Conservation (phyloP, 2,329 filamentous ascomycete species). For the Neurospora crassa region DNA sequence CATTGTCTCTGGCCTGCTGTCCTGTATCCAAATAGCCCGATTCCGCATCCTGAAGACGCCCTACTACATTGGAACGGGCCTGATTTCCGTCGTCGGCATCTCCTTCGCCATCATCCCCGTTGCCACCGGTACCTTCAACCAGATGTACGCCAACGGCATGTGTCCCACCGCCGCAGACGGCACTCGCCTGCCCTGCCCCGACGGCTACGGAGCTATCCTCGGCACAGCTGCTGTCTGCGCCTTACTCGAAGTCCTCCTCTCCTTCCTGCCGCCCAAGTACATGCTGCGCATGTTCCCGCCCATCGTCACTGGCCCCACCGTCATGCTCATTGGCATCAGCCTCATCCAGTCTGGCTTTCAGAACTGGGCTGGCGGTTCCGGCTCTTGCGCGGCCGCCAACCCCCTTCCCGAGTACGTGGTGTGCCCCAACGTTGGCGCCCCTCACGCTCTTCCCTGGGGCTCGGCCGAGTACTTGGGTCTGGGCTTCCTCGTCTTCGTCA, state of each 20-base stretch:
- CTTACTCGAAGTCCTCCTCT: constrained; percentile 62
- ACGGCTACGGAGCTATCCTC: constrained; percentile 66
- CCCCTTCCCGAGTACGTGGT: constrained; percentile 45
- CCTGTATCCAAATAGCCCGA: constrained; percentile 65
- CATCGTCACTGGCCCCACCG: constrained; percentile 38
- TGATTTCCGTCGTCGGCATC: constrained; percentile 71
- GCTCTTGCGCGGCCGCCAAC: constrained; percentile 43
- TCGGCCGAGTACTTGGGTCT: constrained; percentile 69
- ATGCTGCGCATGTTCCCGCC: constrained; percentile 71
- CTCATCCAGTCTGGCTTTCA: constrained; percentile 64
- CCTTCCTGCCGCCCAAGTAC: constrained; percentile 60
- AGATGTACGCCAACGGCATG: constrained; percentile 71
- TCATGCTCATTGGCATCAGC: constrained; percentile 62
- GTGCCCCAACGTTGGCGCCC: constrained; percentile 59
- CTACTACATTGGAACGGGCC: constrained; percentile 69
- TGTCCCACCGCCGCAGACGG: constrained; percentile 52
- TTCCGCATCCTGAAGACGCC: constrained; percentile 62
- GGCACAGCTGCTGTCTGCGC: constrained; percentile 59
- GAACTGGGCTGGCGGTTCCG: constrained; percentile 69
- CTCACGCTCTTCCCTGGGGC: constrained; percentile 68
- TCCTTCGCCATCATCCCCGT: constrained; percentile 71
- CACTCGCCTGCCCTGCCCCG: constrained; percentile 61
- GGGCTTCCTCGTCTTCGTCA: constrained; percentile 70
- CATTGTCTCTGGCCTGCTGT: constrained; percentile 70
- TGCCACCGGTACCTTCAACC: constrained; percentile 58